Conservation (phyloP, 2,329 filamentous ascomycete genomes). For the Cladosporium sp. region DNA sequence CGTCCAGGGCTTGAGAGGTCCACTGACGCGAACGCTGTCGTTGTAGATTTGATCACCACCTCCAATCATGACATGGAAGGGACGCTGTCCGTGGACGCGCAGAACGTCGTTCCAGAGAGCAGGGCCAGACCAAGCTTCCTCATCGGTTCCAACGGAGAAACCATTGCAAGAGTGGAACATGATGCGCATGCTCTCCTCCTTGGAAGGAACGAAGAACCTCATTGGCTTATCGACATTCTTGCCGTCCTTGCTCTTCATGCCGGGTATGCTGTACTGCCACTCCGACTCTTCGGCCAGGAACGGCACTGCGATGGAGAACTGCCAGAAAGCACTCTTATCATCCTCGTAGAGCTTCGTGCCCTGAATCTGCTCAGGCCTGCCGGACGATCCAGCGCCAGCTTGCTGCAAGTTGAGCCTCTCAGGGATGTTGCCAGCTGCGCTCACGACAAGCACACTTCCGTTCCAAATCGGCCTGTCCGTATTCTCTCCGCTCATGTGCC, state of each 20-base stretch:
- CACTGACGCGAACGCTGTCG: constrained; percentile 75
- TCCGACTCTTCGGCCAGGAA: constrained; percentile 68
- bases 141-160: constrained; percentile 62
- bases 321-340: constrained; percentile 55
- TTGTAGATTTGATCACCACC: constrained; percentile 85
- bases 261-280: constrained; percentile 74
- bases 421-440: constrained; percentile 63
- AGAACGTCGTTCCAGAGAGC: constrained; percentile 63
- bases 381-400: constrained; percentile 24
- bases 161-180: constrained; percentile 69
- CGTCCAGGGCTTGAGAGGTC: constrained; percentile 68
- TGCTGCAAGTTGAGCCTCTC: constrained; percentile 57
- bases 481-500: constrained; percentile 60
- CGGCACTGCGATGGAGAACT: constrained; percentile 57
- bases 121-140: constrained; percentile 56
- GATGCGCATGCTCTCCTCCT: constrained; percentile 62
- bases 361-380: constrained; percentile 25
- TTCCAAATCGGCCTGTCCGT: constrained; percentile 59
- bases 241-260: constrained; percentile 45
- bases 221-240: constrained; percentile 33
- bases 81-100: constrained; percentile 54
- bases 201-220: constrained; percentile 55
- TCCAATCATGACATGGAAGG: constrained; percentile 71
- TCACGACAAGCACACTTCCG: constrained; percentile 82
- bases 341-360: constrained; percentile 60